Conservation (phyloP, 805 yeast species). For the Sugiyamaella americana region DNA sequence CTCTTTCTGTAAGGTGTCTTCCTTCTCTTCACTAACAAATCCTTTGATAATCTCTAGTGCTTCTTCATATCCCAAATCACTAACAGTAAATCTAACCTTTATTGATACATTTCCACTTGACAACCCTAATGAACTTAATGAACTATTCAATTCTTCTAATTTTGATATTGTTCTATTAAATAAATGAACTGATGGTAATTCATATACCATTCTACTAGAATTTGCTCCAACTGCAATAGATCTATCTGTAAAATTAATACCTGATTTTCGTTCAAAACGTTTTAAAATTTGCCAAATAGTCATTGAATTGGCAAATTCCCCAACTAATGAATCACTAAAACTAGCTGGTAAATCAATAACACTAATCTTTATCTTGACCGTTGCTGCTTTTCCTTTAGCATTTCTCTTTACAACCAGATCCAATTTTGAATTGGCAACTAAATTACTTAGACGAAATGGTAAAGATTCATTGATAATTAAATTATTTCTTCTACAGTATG, state of each 20-base stretch:
- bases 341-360: slow-evolving; percentile 21
- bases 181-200: slow-evolving; percentile 20
- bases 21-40: neutral
- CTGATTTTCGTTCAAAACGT: slow-evolving; percentile 21
- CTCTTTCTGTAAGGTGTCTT: neutral
- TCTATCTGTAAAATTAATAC: slow-evolving; percentile 23
- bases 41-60: slow-evolving; percentile 6
- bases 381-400: neutral
- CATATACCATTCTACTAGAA: slow-evolving; percentile 14
- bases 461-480: slow-evolving; percentile 14
- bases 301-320: slow-evolving; percentile 16
- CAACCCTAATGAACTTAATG: slow-evolving; percentile 18
- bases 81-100: slow-evolving; percentile 18
- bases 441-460: slow-evolving; percentile 19
- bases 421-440: slow-evolving; percentile 21
- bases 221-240: slow-evolving; percentile 1
- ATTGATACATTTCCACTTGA: slow-evolving; percentile 17
- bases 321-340: slow-evolving; percentile 14
- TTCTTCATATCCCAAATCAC: slow-evolving; percentile 14
- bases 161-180: slow-evolving; percentile 11
- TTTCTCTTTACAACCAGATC: slow-evolving; percentile 16
- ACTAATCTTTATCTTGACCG: slow-evolving; percentile 14
- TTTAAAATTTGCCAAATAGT: slow-evolving; percentile 21
- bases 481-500: slow-evolving; percentile 6
- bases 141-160: slow-evolving; percentile 17